Evolutionary conservation across 257 asterid species (phyloP), one percentile per base, ranked within the genome.

Genomic region (Solanum pennellii): DNA sequence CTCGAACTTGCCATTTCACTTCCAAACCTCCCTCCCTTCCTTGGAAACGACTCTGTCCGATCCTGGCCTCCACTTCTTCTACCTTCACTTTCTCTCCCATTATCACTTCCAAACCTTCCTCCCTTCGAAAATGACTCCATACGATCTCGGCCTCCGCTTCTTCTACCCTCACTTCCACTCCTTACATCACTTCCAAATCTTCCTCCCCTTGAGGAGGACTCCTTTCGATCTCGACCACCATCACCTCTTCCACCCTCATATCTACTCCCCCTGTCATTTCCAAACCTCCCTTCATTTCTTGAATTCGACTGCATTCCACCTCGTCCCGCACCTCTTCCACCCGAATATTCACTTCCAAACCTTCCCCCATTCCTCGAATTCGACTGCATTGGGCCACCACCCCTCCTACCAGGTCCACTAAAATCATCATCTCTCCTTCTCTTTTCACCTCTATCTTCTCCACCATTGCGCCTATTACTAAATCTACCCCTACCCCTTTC

Each of bases 1-100:
- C 87, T 85, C 79, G 83, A 83, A 9, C 69, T 75, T 44, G 85
- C 13, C 72, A 68, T 6, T 33, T 62, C 83, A 33, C 92, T 84
- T 88, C 88, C 92, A 85, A 84, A 88, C 89, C 62, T 90, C 77
- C 92, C 95, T 59, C 91, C 92, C 87, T 93, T 88, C 87, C 92
- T 86, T 3, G 66, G 16, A 56, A 66, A 80, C 12, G 90, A 82
- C 12, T 89, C 90, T 71, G 87, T 15, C 41, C 31, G 31, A 49
- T 47, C 88, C 8, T 59, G 33, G 9, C 77, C 45, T 45, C 77
- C 87, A 37, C 68, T 69, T 62, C 88, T 27, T 77, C 88, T 56
- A 35, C 56, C 87, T 20, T 42, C 73, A 4, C 25, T 87, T 74
- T 87, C 88, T 80, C 93, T 91, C 49, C 89, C 80, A 29, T 16